A percentile compares a stretch with the other conserved stretches of the same genome.
Evolutionary conservation across 2,329 filamentous ascomycete species (phyloP).

Genomic region (Penicillium verrucosum): DNA sequence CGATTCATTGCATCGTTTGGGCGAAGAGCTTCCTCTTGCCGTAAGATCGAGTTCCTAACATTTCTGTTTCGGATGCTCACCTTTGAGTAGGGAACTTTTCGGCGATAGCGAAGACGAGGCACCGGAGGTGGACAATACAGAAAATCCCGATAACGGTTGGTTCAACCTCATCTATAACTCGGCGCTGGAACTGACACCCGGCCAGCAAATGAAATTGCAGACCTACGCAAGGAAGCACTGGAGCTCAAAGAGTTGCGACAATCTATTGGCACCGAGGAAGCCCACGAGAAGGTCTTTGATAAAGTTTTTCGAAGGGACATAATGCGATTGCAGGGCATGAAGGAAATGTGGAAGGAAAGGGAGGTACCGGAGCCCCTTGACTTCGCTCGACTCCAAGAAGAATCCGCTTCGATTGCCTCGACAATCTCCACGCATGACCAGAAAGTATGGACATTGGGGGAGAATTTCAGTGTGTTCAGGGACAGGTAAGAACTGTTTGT

Average conservation of each 20-base stretch:
- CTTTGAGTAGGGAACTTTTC: slow-evolving; percentile 67
- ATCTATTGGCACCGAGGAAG: slow-evolving; percentile 73
- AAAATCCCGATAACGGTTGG: slow-evolving; percentile 74
- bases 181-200: slow-evolving; percentile 17
- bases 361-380: slow-evolving; percentile 69
- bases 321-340: slow-evolving; percentile 74
- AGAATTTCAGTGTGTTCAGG: slow-evolving; percentile 82
- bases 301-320: slow-evolving; percentile 92
- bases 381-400: slow-evolving; percentile 59
- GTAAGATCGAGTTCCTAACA: slow-evolving; percentile 29
- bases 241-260: slow-evolving; percentile 79
- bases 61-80: slow-evolving; percentile 22
- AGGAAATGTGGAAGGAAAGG: slow-evolving; percentile 93
- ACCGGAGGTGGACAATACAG: slow-evolving; percentile 72
- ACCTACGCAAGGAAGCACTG: slow-evolving; percentile 77
- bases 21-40: slow-evolving; percentile 94
- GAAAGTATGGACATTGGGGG: slow-evolving; percentile 71
- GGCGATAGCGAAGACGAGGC: slow-evolving; percentile 85
- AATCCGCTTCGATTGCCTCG: slow-evolving; percentile 51
- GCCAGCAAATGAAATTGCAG: slow-evolving; percentile 73
- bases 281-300: slow-evolving; percentile 77
- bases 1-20: slow-evolving; percentile 99
- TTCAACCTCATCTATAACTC: neutral
- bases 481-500: slow-evolving; percentile 55
- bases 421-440: slow-evolving; percentile 66